These are phyloP conservation scores for Fragaria ananassa DNA, from an alignment of 306 rosid species.

Conservation along the genomic window DNA sequence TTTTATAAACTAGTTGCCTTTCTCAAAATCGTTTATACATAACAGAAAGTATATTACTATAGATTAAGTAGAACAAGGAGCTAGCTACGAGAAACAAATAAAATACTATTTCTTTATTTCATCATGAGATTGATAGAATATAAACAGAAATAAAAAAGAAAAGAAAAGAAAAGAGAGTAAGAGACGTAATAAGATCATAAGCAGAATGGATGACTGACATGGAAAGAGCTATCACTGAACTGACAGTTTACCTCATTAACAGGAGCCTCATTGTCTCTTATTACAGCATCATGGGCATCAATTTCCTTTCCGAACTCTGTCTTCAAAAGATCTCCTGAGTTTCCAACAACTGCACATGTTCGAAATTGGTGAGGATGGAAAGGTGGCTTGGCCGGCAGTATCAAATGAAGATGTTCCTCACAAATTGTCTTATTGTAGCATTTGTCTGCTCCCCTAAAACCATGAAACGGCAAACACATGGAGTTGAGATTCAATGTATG, in stretches of 20 bases:
- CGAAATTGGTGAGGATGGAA: slow-evolving; percentile 83
- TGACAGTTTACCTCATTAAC: slow-evolving; percentile 82
- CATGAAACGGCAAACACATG: slow-evolving; percentile 15
- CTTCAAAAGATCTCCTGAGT: slow-evolving; percentile 93
- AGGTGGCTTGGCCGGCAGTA: slow-evolving; percentile 85
- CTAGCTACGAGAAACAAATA: not conserved
- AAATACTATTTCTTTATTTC: not conserved
- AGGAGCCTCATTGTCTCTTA: slow-evolving; percentile 97
- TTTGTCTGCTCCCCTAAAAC: slow-evolving; percentile 61
- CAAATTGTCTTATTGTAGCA: slow-evolving; percentile 79
- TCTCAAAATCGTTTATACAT: not conserved
- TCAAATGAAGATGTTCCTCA: slow-evolving; percentile 80
- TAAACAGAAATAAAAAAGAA: not conserved
- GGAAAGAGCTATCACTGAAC: too few relatives aligned
- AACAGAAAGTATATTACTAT: not conserved
- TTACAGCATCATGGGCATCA: slow-evolving; percentile 86
- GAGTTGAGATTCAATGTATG: slow-evolving; percentile 7
- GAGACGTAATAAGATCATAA: not conserved
- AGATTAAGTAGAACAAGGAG: not conserved
- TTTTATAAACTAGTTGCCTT: not conserved
- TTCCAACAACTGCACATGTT: slow-evolving; percentile 95
- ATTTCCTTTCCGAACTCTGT: slow-evolving; percentile 81
- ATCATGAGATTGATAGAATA: not conserved
- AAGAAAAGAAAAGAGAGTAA: not conserved
- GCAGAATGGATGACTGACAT: not conserved